Evolutionary conservation across 139 green algal species (phyloP).

Genomic region (Zygnema cylindricum): DNA sequence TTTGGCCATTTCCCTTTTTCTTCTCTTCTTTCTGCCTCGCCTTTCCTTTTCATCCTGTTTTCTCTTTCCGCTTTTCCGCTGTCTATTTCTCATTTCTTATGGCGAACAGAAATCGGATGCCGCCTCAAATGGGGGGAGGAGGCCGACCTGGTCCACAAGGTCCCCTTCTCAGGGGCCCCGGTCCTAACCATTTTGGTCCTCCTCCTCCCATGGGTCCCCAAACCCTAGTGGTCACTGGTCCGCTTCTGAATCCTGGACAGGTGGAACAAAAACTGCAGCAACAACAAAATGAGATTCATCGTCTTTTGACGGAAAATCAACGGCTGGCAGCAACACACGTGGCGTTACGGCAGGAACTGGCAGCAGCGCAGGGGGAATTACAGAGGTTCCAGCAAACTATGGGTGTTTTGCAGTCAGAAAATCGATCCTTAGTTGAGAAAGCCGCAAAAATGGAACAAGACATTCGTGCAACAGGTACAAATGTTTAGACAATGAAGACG

Average conservation of each 20-base stretch:
- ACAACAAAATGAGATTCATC: constrained; percentile 45
- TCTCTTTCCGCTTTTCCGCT: background rate
- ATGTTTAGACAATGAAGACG: background rate
- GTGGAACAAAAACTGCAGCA: constrained; percentile 39
- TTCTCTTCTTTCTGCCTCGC: background rate
- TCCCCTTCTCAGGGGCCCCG: constrained; percentile 9
- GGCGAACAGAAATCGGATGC: background rate
- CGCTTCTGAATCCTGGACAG: constrained; percentile 6
- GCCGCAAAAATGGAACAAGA: constrained; percentile 41
- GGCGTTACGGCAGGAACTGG: constrained; percentile 52
- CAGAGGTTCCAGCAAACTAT: constrained; percentile 35
- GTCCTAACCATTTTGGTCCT: background rate
- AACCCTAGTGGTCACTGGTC: constrained; percentile 11
- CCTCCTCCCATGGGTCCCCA: background rate
- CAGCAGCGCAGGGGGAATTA: constrained; percentile 45
- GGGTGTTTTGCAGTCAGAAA: constrained; percentile 25
- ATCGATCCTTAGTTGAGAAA: constrained; percentile 41
- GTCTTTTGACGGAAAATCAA: constrained; percentile 57
- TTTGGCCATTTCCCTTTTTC: background rate
- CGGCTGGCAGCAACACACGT: constrained; percentile 52
- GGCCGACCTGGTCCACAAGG: background rate
- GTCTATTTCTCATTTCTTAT: background rate
- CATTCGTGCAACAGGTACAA: constrained; percentile 20
- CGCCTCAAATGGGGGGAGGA: background rate
- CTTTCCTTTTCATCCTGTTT: background rate